Evolutionary conservation across 257 asterid species (phyloP), one percentile per base, ranked within the genome.

Genomic region (Salvia hispanica): DNA sequence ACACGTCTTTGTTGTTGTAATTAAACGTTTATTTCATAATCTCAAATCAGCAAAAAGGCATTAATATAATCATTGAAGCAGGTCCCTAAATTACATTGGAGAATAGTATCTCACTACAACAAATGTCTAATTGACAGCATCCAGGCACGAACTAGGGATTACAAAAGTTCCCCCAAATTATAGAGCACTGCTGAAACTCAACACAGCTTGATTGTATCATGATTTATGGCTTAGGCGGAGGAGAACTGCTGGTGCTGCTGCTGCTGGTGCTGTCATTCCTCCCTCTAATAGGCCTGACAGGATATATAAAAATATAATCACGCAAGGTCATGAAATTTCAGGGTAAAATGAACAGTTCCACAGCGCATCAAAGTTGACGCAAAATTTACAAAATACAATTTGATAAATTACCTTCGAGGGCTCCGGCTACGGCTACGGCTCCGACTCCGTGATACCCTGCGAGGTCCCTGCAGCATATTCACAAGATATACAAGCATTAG

Each of bases 231-330:
- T 82, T 81, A 0, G 78, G 88, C 21, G 88, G 80, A 37, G 91
- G 86, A 14, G 91, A 78, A 71, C 86, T 73, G 75, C 86, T 82
- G 67, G 82, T 76, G 81, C 82, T 74, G 73, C 88, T 82, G 4
- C 44, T 39, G 81, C 82, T 74, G 73, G 86, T 82, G 74, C 79
- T 40, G 45, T 40, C 9, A 62, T 82, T 74, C 72, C 86, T 75
- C 60, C 86, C 86, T 80, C 88, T 74, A 8, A 82, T 48, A 6
- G 83, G 86, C 85, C 91, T 85, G 81, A 67, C 12, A 52, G 31
- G 31, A 59, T 33, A 40, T 33, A 40, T 53, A 31, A 34, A 46
- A 36, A 16, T 8, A 46, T 37, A 18, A 37, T 4, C 55, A 47
- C 31, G 2, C 31, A 18, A 18, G 31, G 2, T 25, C 31, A 25